Percentiles rank a stretch among this genome's conserved stretches.
Evolutionary conservation across 2,329 filamentous ascomycete species (phyloP).

Genomic region (Arthrocladium fulminans): DNA sequence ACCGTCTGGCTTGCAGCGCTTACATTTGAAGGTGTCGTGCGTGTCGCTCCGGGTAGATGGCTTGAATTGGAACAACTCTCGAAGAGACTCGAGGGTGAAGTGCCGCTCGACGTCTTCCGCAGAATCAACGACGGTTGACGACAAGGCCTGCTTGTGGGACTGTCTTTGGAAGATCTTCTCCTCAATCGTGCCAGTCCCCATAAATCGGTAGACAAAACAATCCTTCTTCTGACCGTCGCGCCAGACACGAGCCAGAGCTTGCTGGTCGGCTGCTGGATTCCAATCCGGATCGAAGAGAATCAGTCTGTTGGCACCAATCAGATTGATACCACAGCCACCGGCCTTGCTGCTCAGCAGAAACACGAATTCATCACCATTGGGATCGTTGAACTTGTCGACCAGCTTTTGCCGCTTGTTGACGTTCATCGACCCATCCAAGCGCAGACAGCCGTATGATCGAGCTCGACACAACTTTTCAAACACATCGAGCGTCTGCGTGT

Average conservation of each 20-base stretch:
- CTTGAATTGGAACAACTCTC: conserved; percentile 91
- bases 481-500: conserved; percentile 89
- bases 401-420: conserved; percentile 95
- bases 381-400: conserved; percentile 96
- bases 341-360: conserved; percentile 97
- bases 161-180: conserved; percentile 99
- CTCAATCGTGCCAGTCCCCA: conserved; percentile 93
- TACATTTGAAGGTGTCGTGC: conserved; percentile 98
- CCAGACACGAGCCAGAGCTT: conserved; percentile 95
- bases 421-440: conserved; percentile 95
- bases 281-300: conserved; percentile 95
- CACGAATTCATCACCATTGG: conserved; percentile 78
- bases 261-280: conserved; percentile 96
- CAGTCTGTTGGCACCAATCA: conserved; percentile 88
- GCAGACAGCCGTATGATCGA: conserved; percentile 73
- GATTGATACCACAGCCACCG: conserved; percentile 89
- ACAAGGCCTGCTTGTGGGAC: conserved; percentile 94
- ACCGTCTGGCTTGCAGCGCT: conserved; percentile 81
- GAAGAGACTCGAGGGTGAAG: conserved; percentile 81
- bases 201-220: conserved; percentile 99
- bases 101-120: conserved; percentile 96
- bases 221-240: conserved; percentile 98
- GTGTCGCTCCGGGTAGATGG: conserved; percentile 81
- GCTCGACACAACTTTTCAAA: conserved; percentile 85
- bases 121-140: conserved; percentile 90